Percentiles rank a stretch among this genome's conserved stretches.
Conservation (phyloP, 768 basidiomycete species). For the Mycena vulgaris region DNA sequence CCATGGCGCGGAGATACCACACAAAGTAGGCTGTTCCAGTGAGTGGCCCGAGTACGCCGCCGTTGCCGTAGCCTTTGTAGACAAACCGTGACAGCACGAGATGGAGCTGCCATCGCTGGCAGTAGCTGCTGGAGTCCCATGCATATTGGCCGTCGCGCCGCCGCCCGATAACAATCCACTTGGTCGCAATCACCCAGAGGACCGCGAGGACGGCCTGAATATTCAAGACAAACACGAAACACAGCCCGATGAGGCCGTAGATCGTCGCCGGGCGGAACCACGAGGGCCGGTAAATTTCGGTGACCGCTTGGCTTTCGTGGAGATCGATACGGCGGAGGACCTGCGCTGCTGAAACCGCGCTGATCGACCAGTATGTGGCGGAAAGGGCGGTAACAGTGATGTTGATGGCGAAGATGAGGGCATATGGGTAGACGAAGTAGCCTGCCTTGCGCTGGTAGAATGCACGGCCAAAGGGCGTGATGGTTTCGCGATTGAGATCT, state of each 20-base stretch:
- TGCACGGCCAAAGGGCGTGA: conserved; percentile 59
- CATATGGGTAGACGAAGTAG: conserved; percentile 59
- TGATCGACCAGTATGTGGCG: conserved; percentile 59
- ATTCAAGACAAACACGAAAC: conserved; percentile 56
- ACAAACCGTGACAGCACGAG: conserved; percentile 54
- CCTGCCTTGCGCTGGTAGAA: conserved; percentile 57
- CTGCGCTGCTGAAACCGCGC: conserved; percentile 55
- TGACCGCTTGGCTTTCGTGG: conserved; percentile 43
- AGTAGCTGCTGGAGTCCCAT: conserved; percentile 64
- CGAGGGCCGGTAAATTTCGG: conserved; percentile 49
- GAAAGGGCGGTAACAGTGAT: conserved; percentile 53
- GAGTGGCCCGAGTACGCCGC: conserved; percentile 57
- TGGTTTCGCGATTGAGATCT: conserved; percentile 44
- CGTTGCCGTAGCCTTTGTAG: conserved; percentile 57
- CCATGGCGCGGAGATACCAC: conserved; percentile 62
- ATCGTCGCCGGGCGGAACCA: conserved; percentile 58
- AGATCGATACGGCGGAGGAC: conserved; percentile 53
- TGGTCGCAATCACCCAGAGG: conserved; percentile 58
- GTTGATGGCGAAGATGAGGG: conserved; percentile 54
- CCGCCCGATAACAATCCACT: conserved; percentile 60
- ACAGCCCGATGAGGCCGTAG: conserved; percentile 57
- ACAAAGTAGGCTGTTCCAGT: conserved; percentile 60
- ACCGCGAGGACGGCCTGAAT: conserved; percentile 55
- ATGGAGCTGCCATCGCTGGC: conserved; percentile 66
- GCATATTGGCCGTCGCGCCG: conserved; percentile 56